Evolutionary conservation across 140 eudicot species (phyloP), one percentile per base, ranked within the genome.

Genomic region (Senecio squalidus): DNA sequence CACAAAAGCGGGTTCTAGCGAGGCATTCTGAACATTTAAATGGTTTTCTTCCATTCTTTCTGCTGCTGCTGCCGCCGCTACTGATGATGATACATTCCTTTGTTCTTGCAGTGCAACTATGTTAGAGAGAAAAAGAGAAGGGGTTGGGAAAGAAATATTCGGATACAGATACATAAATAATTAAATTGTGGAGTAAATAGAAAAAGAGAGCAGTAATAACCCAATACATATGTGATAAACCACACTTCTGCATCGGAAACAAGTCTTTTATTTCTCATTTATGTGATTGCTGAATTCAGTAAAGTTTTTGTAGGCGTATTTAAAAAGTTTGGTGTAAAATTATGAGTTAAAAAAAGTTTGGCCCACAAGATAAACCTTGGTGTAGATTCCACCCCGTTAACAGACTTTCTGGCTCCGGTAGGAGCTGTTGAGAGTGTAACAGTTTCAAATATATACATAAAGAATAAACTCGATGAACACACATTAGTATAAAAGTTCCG

Each of bases 21-120:
- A 52, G 45, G 68, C 47, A 8, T 71, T 76, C 67, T 66, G 69
- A 58, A 33, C 78, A 60, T 71, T 82, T 34, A 67, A 68, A 27
- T 70, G 49, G 28, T 67, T 62, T 6, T 75, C 74, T 44, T 43
- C 63, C 0, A 38, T 44, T 68, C 57, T 75, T 36, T 62, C 74
- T 53, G 69, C 33, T 20, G 75, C 60, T 20, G 53, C 15, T 13
- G 51, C 31, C 31, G 59, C 73, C 17, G 62, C 65, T 8, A 84
- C 75, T 26, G 88, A 70, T 31, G 83, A 78, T 49, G 82, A 81
- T 41, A 72, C 95, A 45, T 69, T 77, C 71, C 60, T 78, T 68
- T 82, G 95, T 58, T 73, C 90, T 67, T 56, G 82, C 46, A 82
- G 68, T 40, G 95, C 89, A 71, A 34, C 95, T 85, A 63, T 46